Evolutionary conservation across 441 rosid species (phyloP).

Genomic region (Sinapis alba): DNA sequence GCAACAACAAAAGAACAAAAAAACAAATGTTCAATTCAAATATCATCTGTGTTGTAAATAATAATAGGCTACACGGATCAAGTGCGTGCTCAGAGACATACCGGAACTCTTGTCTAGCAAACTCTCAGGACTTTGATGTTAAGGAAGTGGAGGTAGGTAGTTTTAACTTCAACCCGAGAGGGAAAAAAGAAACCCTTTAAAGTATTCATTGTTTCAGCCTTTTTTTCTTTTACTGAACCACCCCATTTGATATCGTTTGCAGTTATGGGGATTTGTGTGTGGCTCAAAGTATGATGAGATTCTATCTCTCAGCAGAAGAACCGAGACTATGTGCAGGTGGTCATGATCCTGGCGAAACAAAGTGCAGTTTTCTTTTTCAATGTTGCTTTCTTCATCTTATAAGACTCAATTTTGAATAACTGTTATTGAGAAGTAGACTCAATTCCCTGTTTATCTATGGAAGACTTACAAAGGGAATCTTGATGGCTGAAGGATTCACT

Average conservation of each 20-base stretch:
- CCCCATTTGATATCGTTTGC: constrained; percentile 22
- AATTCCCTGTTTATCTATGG: too few relatives aligned
- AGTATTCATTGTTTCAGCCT: not conserved
- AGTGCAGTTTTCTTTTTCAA: constrained; percentile 12
- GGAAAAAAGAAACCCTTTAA: too few relatives aligned
- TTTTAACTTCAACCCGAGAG: constrained; percentile 14
- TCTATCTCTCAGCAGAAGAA: constrained; percentile 65
- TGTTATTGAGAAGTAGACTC: too few relatives aligned
- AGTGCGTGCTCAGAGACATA: constrained; percentile 95
- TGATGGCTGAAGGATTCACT: too few relatives aligned
- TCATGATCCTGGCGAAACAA: constrained; percentile 21
- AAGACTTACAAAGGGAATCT: too few relatives aligned
- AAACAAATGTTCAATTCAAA: not conserved
- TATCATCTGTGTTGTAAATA: constrained; percentile 1
- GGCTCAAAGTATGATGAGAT: constrained; percentile 85
- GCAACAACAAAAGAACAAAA: not conserved
- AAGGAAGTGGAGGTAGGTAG: constrained; percentile 81
- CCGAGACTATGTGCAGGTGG: constrained; percentile 80
- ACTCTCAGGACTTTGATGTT: constrained; percentile 79
- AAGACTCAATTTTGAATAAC: not conserved
- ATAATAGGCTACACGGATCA: constrained; percentile 74
- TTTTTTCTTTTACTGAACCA: not conserved
- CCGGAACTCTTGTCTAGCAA: constrained; percentile 87
- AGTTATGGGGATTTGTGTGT: constrained; percentile 95
- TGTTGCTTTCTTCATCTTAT: constrained; percentile 16